Evolutionary conservation across 2,329 filamentous ascomycete genomes (phyloP).

Genomic region (Hypoxylon sp.): DNA sequence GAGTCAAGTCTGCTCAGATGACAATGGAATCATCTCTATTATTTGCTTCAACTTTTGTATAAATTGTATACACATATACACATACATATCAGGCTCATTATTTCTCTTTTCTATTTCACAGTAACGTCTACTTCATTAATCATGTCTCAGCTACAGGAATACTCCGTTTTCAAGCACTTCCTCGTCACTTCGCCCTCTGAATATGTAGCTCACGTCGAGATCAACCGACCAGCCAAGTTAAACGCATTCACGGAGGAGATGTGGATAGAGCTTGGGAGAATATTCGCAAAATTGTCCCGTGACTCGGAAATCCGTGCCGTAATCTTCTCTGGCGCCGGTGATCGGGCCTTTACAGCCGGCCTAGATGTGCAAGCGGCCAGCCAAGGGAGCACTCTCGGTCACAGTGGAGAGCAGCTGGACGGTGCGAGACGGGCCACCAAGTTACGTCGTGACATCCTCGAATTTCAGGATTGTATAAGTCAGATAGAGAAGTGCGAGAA

Average conservation of each 20-base stretch:
- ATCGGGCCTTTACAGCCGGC: conserved; percentile 84
- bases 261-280: conserved; percentile 79
- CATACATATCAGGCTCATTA: too few species aligned
- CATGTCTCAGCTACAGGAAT: conserved; percentile 45
- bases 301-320: conserved; percentile 79
- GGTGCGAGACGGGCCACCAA: conserved; percentile 68
- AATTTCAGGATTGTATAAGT: conserved; percentile 82
- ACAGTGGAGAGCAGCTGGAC: conserved; percentile 55
- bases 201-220: conserved; percentile 88
- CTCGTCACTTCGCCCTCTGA: conserved; percentile 74
- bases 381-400: conserved; percentile 55
- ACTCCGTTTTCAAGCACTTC: conserved; percentile 70
- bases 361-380: conserved; percentile 80
- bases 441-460: conserved; percentile 72
- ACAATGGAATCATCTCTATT: neutral
- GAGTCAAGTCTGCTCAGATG: neutral
- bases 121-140: conserved; percentile 11
- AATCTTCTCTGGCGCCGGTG: conserved; percentile 81
- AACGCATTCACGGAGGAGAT: conserved; percentile 87
- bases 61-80: neutral
- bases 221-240: conserved; percentile 84
- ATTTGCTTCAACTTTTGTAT: neutral
- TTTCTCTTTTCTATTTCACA: neutral
- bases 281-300: conserved; percentile 76
- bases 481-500: conserved; percentile 89